phyloP scores from a whole-genome alignment of 2,329 filamentous ascomycete species.

The Fusarium sp. region DNA sequence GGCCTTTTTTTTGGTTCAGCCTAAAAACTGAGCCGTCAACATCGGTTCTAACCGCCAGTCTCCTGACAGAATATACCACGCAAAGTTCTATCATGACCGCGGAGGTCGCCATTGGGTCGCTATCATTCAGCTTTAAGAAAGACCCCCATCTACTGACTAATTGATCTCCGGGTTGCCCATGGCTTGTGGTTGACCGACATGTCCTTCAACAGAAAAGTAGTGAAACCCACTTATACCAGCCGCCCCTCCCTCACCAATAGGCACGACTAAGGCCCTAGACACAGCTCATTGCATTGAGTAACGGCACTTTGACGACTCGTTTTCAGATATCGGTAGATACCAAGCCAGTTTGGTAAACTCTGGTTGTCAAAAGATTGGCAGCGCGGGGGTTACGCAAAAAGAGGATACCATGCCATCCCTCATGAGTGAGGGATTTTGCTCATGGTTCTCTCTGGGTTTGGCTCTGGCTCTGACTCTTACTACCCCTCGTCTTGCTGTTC shows the following conservation, averaged over 20 bases:
- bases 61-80: conserved; percentile 2
- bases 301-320: conserved; percentile 35
- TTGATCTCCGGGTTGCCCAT: conserved; percentile 2
- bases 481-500: conserved; percentile 33
- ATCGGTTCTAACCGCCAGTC: conserved; percentile 22
- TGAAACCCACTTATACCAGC: conserved; percentile 29
- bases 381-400: conserved; percentile 31
- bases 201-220: conserved; percentile 38
- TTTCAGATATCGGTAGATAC: conserved; percentile 41
- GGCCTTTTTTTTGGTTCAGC: conserved; percentile 22
- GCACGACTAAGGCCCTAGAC: conserved; percentile 33
- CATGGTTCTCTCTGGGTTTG: conserved; percentile 12
- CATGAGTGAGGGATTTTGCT: conserved; percentile 46
- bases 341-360: conserved; percentile 38
- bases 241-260: conserved; percentile 37
- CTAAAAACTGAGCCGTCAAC: conserved; percentile 10
- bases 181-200: conserved; percentile 36
- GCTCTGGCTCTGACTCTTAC: conserved; percentile 7
- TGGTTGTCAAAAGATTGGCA: conserved; percentile 17
- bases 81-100: conserved; percentile 17
- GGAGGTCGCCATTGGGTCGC: conserved; percentile 21
- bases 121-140: conserved; percentile 24
- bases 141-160: conserved; percentile 36
- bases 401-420: conserved; percentile 13
- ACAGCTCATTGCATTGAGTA: conserved; percentile 44